phyloP scores from a whole-genome alignment of 768 basidiomycete genomes.

The Exidia glandulosa region DNA sequence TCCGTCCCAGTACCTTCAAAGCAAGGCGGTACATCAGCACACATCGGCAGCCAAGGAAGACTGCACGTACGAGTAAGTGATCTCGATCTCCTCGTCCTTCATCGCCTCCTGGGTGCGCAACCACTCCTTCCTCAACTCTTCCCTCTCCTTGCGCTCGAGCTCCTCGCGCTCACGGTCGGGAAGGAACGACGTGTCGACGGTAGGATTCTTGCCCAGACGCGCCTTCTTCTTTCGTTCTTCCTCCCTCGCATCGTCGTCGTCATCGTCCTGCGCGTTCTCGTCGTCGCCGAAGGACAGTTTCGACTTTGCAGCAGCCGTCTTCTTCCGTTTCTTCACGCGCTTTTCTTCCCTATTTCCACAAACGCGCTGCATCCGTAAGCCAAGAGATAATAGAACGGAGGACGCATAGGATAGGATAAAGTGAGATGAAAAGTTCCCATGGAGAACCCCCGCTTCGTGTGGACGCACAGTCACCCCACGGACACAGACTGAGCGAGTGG shows the following conservation, averaged over 20 bases:
- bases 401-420: no score
- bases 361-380: conserved; percentile 72
- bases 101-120: conserved; percentile 58
- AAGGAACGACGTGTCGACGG: conserved; percentile 95
- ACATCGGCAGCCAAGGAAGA: no score
- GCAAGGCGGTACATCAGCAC: no score
- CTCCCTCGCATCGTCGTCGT: conserved; percentile 21
- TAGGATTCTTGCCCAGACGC: conserved; percentile 76
- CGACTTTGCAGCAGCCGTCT: conserved; percentile 52
- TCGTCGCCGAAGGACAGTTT: conserved; percentile 88
- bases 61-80: conserved; percentile 90
- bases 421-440: no score
- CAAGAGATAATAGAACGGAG: conserved; percentile 26
- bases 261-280: conserved; percentile 47
- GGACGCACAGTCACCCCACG: no score
- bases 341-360: conserved; percentile 71
- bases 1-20: conserved; percentile 92
- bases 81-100: conserved; percentile 69
- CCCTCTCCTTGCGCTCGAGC: conserved; percentile 77
- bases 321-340: conserved; percentile 89
- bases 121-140: conserved; percentile 86
- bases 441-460: no score
- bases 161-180: conserved; percentile 98
- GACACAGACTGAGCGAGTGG: no score
- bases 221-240: conserved; percentile 21